Percentiles rank a stretch among this genome's conserved stretches.
These are phyloP conservation scores for Dendrobium huoshanense DNA, from an alignment of 106 monocot genomes.

Conservation along the genomic window DNA sequence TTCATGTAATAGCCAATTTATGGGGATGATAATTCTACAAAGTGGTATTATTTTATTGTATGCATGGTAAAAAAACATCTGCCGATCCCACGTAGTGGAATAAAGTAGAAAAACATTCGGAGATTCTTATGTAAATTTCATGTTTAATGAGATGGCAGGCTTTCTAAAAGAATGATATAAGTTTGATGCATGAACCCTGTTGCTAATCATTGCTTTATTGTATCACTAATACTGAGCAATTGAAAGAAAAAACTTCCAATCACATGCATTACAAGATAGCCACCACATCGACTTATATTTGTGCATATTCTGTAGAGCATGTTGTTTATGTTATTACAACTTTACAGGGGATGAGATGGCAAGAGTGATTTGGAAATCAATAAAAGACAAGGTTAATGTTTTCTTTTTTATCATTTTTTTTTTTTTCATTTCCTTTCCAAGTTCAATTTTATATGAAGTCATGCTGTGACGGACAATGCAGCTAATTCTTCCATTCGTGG, in stretches of 20 bases:
- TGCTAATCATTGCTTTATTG: background rate
- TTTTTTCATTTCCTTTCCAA: background rate
- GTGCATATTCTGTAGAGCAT: background rate
- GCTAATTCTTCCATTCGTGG: slow-evolving; percentile 95
- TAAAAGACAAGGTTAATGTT: slow-evolving; percentile 80
- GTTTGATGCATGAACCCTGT: background rate
- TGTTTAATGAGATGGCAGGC: background rate
- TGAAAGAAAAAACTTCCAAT: background rate
- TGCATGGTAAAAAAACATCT: background rate
- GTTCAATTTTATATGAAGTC: background rate
- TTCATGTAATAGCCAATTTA: background rate
- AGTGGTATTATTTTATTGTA: background rate
- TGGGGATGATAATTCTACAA: background rate
- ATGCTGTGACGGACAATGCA: slow-evolving; percentile 32
- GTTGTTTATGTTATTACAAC: background rate
- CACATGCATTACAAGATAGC: background rate
- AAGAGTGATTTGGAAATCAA: slow-evolving; percentile 84
- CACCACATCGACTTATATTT: background rate
- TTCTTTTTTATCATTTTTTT: background rate
- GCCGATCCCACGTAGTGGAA: no score
- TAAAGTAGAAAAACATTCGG: background rate
- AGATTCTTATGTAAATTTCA: background rate
- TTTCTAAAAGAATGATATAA: background rate
- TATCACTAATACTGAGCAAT: background rate
- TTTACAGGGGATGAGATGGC: slow-evolving; percentile 93